These are phyloP conservation scores for Alternaria arbusti DNA, from an alignment of 2,329 filamentous ascomycete genomes.

Conservation along the genomic window DNA sequence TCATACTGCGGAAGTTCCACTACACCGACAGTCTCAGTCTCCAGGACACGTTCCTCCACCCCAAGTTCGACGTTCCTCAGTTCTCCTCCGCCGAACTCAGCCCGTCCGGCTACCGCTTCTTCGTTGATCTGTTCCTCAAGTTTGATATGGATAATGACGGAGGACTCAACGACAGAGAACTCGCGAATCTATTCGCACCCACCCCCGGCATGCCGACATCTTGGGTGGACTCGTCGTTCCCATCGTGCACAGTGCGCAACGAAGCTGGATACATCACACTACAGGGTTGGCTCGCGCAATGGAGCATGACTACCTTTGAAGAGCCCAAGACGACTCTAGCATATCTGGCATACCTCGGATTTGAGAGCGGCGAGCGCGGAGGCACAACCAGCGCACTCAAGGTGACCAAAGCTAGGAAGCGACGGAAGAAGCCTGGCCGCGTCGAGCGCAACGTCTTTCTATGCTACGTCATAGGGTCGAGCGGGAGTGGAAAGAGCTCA, in stretches of 20 bases:
- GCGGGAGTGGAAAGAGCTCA: conserved; percentile 87
- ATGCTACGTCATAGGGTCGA: conserved; percentile 87
- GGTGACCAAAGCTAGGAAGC: conserved; percentile 88
- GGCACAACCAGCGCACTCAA: conserved; percentile 86
- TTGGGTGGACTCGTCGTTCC: conserved; percentile 89
- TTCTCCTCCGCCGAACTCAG: conserved; percentile 93
- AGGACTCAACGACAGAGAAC: conserved; percentile 83
- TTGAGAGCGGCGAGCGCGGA: conserved; percentile 77
- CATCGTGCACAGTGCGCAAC: conserved; percentile 91
- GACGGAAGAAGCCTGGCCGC: conserved; percentile 78
- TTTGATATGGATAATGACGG: conserved; percentile 99
- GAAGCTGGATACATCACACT: conserved; percentile 94
- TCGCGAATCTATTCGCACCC: conserved; percentile 86
- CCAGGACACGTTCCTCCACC: conserved; percentile 88
- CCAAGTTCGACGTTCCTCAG: conserved; percentile 91
- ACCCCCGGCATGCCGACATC: conserved; percentile 87
- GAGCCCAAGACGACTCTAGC: conserved; percentile 94
- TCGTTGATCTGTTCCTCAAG: conserved; percentile 92
- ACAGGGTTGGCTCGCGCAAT: conserved; percentile 97
- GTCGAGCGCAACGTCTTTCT: conserved; percentile 95
- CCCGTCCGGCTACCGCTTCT: conserved; percentile 93
- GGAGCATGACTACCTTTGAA: conserved; percentile 99
- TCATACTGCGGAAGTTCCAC: conserved; percentile 91
- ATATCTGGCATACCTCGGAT: conserved; percentile 95
- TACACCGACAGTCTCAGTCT: conserved; percentile 95